phyloP scores from a whole-genome alignment of 352 stramenopile species.

The Phytophthora sansomeana region DNA sequence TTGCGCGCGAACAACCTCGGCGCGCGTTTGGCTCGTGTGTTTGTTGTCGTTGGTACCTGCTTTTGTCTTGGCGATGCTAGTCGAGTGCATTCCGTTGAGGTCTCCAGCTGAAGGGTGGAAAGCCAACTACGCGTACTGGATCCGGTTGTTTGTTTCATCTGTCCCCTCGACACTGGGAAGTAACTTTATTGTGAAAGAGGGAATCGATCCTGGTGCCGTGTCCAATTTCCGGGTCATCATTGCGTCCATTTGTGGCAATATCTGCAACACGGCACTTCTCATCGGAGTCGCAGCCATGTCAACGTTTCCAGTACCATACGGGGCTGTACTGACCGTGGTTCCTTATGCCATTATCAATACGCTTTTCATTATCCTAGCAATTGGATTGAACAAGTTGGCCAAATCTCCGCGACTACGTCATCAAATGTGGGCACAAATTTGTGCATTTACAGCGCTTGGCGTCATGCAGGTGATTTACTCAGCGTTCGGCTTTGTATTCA shows the following conservation, averaged over 20 bases:
- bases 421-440: neutral
- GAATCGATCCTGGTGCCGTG: conserved; percentile 3
- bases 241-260: neutral
- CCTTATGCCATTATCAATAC: conserved; percentile 7
- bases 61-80: conserved; percentile 10
- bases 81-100: conserved; percentile 34
- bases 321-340: conserved; percentile 2
- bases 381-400: neutral
- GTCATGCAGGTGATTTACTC: conserved; percentile 18
- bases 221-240: neutral
- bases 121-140: conserved; percentile 34
- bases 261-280: conserved; percentile 4
- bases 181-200: conserved; percentile 1
- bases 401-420: neutral
- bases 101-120: conserved; percentile 17
- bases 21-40: conserved; percentile 9
- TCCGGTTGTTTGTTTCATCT: conserved; percentile 28
- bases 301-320: conserved; percentile 17
- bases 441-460: neutral
- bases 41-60: conserved; percentile 10
- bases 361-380: neutral
- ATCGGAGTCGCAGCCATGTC: conserved; percentile 14
- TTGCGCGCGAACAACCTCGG: conserved; percentile 1
- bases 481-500: conserved; percentile 20
- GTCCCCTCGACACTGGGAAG: conserved; percentile 8